phyloP scores from a whole-genome alignment of 2,329 filamentous ascomycete species.

The Coleophoma eucalyptorum region DNA sequence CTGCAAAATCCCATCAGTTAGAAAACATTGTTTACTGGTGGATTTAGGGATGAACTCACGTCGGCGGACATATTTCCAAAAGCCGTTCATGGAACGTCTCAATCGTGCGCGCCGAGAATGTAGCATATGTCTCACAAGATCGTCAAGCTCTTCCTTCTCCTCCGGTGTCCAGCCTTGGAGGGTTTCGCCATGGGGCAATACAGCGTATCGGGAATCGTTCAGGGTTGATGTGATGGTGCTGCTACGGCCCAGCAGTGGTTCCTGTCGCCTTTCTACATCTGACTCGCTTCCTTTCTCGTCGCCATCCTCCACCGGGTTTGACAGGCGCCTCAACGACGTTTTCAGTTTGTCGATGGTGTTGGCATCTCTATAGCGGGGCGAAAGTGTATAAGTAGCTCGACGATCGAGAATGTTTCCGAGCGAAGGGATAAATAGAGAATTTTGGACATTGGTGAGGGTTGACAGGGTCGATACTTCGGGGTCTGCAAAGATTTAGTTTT shows the following conservation, averaged over 20 bases:
- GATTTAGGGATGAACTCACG: slow-evolving; percentile 41
- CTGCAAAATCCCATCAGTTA: slow-evolving; percentile 25
- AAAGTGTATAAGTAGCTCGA: slow-evolving; percentile 31
- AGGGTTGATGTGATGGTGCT: slow-evolving; percentile 63
- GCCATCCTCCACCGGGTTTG: slow-evolving; percentile 4
- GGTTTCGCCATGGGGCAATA: slow-evolving; percentile 68
- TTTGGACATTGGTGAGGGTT: slow-evolving; percentile 84
- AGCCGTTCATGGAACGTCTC: slow-evolving; percentile 74
- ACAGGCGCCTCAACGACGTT: slow-evolving; percentile 12
- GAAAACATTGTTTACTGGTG: not conserved
- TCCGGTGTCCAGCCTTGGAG: slow-evolving; percentile 72
- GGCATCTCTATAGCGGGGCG: slow-evolving; percentile 9
- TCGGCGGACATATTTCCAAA: slow-evolving; percentile 71
- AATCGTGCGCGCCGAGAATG: slow-evolving; percentile 77
- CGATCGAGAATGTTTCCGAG: slow-evolving; percentile 71
- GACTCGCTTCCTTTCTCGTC: slow-evolving; percentile 14
- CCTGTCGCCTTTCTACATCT: slow-evolving; percentile 11
- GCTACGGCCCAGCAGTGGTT: slow-evolving; percentile 30
- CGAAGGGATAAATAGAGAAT: slow-evolving; percentile 80
- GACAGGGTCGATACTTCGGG: slow-evolving; percentile 80
- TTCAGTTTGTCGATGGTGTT: slow-evolving; percentile 18
- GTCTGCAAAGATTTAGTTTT: slow-evolving; percentile 45
- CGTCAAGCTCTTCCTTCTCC: slow-evolving; percentile 74
- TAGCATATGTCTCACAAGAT: slow-evolving; percentile 83
- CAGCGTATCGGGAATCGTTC: slow-evolving; percentile 69